A percentile compares a stretch with the other conserved stretches of the same genome.
Evolutionary conservation across 345 rosid genomes (phyloP).

Genomic region (Rhizophora mangle): DNA sequence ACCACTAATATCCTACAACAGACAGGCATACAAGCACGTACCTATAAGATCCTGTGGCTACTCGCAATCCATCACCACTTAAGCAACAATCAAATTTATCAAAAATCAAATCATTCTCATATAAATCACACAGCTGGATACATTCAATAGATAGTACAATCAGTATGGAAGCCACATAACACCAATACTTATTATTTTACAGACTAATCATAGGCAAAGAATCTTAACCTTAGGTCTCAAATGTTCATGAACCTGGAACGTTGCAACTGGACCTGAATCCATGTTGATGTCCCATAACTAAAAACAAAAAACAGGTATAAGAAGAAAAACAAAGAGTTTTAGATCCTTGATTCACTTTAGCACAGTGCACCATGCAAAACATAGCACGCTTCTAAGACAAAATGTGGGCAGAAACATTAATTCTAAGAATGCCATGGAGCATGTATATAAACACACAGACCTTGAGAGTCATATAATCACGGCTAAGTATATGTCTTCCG

Average conservation of each 20-base stretch:
- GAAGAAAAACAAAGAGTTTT: background rate
- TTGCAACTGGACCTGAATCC: conserved; percentile 92
- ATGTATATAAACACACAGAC: conserved; percentile 32
- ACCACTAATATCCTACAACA: conserved; percentile 2
- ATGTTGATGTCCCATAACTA: conserved; percentile 80
- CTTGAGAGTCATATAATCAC: conserved; percentile 99
- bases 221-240: conserved; percentile 68
- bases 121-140: conserved; percentile 90
- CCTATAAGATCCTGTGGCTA: conserved; percentile 99
- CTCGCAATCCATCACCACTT: conserved; percentile 90
- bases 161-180: conserved; percentile 10
- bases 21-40: conserved; percentile 21
- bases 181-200: background rate
- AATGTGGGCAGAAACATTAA: no score
- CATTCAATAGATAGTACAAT: conserved; percentile 15
- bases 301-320: conserved; percentile 8
- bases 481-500: conserved; percentile 92
- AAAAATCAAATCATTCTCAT: conserved; percentile 95
- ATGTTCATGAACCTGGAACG: conserved; percentile 79
- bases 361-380: background rate
- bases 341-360: background rate
- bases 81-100: conserved; percentile 98
- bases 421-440: no score
- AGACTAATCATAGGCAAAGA: conserved; percentile 9
- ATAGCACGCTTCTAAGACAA: no score